Conservation (phyloP, 2,329 filamentous ascomycete species). For the Arthroderma sp. region DNA sequence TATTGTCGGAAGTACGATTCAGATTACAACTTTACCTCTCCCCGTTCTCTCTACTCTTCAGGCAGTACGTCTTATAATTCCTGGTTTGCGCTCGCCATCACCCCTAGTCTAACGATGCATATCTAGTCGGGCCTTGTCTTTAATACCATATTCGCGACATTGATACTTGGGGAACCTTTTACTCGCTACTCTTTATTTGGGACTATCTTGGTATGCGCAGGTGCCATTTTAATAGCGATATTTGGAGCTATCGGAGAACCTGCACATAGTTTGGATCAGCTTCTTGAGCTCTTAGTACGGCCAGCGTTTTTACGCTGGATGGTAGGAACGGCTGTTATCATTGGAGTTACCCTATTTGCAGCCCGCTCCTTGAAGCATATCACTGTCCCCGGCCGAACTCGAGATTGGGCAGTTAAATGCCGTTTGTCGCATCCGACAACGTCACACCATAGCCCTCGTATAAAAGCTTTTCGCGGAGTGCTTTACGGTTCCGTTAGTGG, state of each 20-base stretch:
- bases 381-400: constrained; percentile 19
- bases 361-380: constrained; percentile 35
- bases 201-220: constrained; percentile 72
- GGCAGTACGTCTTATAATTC: constrained; percentile 40
- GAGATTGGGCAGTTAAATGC: constrained; percentile 15
- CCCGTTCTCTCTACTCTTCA: constrained; percentile 91
- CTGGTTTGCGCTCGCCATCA: not conserved
- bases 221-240: constrained; percentile 81
- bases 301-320: constrained; percentile 81
- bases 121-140: constrained; percentile 75
- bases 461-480: constrained; percentile 68
- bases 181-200: constrained; percentile 86
- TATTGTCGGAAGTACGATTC: constrained; percentile 84
- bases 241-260: constrained; percentile 92
- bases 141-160: constrained; percentile 92
- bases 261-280: constrained; percentile 71
- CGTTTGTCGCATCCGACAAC: constrained; percentile 18
- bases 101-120: constrained; percentile 1
- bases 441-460: constrained; percentile 41
- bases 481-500: constrained; percentile 83
- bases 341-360: constrained; percentile 52
- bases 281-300: constrained; percentile 61
- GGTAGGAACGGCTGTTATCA: constrained; percentile 60
- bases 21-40: constrained; percentile 89
- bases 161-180: constrained; percentile 87